Conservation (phyloP, 345 rosid species). For the Eutrema heterophyllum region DNA sequence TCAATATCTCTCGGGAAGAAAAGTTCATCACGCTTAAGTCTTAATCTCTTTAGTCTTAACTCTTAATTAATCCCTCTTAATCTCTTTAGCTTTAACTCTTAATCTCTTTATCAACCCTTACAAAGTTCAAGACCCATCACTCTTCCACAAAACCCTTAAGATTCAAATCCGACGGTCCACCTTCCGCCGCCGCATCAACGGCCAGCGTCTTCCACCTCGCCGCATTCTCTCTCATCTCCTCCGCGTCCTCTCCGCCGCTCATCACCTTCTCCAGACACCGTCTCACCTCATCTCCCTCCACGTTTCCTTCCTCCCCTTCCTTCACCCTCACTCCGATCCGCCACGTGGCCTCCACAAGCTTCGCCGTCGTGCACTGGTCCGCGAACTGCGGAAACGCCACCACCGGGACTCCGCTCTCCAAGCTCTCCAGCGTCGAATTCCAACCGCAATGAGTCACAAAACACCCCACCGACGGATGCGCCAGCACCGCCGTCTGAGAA, state of each 20-base stretch:
- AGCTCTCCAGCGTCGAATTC: conserved; percentile 65
- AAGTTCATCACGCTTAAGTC: too few relatives aligned
- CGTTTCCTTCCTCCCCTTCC: conserved; percentile 34
- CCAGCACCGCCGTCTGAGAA: conserved; percentile 50
- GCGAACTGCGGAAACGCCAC: conserved; percentile 73
- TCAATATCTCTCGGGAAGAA: too few relatives aligned
- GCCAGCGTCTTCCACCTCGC: conserved; percentile 44
- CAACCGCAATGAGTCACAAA: conserved; percentile 69
- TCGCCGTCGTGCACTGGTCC: conserved; percentile 59
- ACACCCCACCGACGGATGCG: conserved; percentile 52
- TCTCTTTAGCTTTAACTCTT: too few relatives aligned
- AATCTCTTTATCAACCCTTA: too few relatives aligned
- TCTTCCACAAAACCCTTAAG: conserved; percentile 41
- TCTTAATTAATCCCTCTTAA: too few relatives aligned
- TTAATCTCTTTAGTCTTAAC: too few relatives aligned
- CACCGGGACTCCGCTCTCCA: conserved; percentile 47
- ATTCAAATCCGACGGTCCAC: conserved; percentile 56
- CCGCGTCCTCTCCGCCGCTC: conserved; percentile 35
- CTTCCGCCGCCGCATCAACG: conserved; percentile 38
- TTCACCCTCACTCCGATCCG: conserved; percentile 42
- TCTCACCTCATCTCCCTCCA: conserved; percentile 43
- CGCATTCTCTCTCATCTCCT: conserved; percentile 43
- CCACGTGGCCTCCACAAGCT: conserved; percentile 50
- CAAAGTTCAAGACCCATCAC: not conserved
- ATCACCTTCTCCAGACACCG: conserved; percentile 51